Base-by-base conservation (phyloP, 176 grass and related monocot genomes). In the Oryza nivara region DNA sequence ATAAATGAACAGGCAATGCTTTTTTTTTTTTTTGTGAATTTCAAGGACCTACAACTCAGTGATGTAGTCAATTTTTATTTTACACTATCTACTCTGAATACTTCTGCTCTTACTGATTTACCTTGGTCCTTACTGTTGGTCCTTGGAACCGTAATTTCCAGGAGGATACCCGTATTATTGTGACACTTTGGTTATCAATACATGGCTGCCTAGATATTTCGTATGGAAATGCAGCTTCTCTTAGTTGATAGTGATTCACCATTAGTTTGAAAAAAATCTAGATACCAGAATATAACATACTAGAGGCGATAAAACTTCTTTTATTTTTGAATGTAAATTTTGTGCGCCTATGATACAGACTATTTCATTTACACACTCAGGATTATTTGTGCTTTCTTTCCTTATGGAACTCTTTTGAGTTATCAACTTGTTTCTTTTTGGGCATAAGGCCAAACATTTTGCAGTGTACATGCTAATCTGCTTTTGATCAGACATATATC, bases 341-440 rank as follows among this genome's bases (percentile, higher is more conserved):
- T 36, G 4, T 56, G 44, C 72, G 76, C n/a, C 48, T 70, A n/a
- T 46, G 45, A 83, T 79, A 68, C 68, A 63, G 17, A 25, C 72
- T 20, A 2, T 30, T 69, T 34, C 45, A 36, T 74, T 67, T 19
- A 67, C 19, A 71, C 70, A 69, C 0, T 23, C 48, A 84, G 49
- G n/a, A 80, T 67, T 9, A 48, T 6, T 6, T 20, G 13, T 19
- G 38, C 73, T 58, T 56, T 22, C 61, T 66, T 0, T 49, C 66
- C 0, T 74, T 60, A n/a, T 22, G 0, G 11, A 72, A 78, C 77
- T 11, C 8, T 69, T 81, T 34, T 25, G 35, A 82, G 30, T 63
- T 63, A 23, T 22, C 9, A 22, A 63, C n/a, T 65, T 64, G 9
- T 82, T 16, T 15, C 1, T n/a, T 20, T 54, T 54, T 35, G 3